Evolutionary conservation across 768 basidiomycete genomes (phyloP).

Genomic region (Tulasnella sp.): DNA sequence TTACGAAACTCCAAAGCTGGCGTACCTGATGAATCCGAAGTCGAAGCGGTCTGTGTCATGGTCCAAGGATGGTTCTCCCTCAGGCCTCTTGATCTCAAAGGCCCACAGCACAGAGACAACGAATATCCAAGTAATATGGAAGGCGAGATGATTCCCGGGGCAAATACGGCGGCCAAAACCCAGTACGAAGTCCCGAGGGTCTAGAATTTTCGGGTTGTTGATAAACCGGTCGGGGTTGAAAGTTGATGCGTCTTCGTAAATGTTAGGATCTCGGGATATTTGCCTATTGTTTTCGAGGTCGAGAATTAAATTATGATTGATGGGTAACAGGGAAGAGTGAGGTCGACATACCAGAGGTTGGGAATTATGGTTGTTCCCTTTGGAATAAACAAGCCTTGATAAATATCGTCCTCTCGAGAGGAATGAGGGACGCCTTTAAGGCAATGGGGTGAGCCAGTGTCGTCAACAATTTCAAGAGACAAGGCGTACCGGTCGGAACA

Average conservation of each 20-base stretch:
- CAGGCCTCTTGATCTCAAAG: constrained; percentile 14
- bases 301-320: no score
- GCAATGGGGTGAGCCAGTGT: not conserved
- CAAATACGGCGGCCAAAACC: constrained; percentile 17
- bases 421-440: not conserved
- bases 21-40: not conserved
- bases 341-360: constrained; percentile 6
- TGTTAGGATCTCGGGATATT: not conserved
- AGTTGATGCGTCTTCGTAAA: constrained; percentile 2
- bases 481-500: constrained; percentile 48
- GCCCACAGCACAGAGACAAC: not conserved
- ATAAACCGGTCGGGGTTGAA: constrained; percentile 23
- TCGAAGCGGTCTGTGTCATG: not conserved
- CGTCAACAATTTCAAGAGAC: not conserved
- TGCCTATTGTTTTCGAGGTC: not conserved
- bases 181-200: not conserved
- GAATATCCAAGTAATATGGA: not conserved
- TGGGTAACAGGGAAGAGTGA: not conserved
- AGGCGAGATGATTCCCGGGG: constrained; percentile 7
- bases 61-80: not conserved
- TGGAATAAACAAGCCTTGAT: constrained; percentile 24
- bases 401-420: constrained; percentile 27
- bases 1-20: not conserved
- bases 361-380: constrained; percentile 13
- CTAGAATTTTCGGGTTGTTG: not conserved